A percentile compares a stretch with the other conserved stretches of the same genome.
phyloP scores from a whole-genome alignment of 805 yeast species.

The Yarrowia sp. region DNA sequence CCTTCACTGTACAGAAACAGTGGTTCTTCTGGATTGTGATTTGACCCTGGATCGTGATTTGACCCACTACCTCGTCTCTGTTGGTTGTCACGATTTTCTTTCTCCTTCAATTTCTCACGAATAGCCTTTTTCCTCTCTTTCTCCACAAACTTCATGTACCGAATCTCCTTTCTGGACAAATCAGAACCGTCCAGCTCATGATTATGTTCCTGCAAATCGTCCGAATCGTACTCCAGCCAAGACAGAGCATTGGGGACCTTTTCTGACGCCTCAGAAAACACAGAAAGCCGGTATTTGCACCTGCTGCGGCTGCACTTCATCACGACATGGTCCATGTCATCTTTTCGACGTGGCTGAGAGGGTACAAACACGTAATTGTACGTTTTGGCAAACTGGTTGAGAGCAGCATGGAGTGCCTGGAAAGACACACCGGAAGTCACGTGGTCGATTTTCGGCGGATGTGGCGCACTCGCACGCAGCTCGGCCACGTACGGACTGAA shows the following conservation, averaged over 20 bases:
- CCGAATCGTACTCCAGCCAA: background rate
- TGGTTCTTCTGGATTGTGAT: background rate
- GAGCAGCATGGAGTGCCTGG: background rate
- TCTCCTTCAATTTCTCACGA: no score
- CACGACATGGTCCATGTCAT: background rate
- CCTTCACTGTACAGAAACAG: background rate
- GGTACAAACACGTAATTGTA: background rate
- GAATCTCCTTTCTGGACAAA: no score
- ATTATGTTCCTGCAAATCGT: background rate
- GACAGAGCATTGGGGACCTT: background rate
- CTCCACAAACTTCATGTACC: no score
- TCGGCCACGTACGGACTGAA: constrained; percentile 5
- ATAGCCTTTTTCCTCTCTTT: background rate
- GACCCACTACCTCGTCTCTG: no score
- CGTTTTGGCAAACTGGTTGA: background rate
- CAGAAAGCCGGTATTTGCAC: background rate
- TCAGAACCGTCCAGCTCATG: background rate
- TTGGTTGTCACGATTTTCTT: no score
- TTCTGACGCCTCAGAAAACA: background rate
- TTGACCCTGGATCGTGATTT: no score
- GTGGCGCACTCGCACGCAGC: background rate
- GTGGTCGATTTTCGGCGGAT: background rate
- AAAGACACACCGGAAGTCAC: background rate
- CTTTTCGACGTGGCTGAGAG: background rate
- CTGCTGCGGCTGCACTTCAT: background rate